Conservation (phyloP, 169 alveolate genomes). For the Plasmodium blacklocki region DNA sequence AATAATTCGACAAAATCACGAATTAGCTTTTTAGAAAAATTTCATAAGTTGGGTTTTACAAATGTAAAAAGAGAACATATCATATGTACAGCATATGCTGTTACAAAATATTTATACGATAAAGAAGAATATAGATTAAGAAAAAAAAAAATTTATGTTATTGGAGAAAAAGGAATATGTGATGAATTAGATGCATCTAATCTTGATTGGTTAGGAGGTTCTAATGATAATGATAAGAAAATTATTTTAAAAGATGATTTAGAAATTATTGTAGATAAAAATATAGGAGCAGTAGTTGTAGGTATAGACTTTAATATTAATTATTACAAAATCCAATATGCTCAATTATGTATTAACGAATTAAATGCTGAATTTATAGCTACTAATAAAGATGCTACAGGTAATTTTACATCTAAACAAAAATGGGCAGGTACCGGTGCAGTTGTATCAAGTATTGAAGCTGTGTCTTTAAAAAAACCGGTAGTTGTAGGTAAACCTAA, state of each 20-base stretch:
- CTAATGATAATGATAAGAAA: conserved; percentile 69
- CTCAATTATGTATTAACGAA: conserved; percentile 78
- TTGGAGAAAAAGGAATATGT: conserved; percentile 78
- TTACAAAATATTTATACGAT: conserved; percentile 61
- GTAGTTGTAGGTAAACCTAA: conserved; percentile 80
- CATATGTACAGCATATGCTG: conserved; percentile 73
- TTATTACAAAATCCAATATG: conserved; percentile 81
- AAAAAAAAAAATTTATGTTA: conserved; percentile 78
- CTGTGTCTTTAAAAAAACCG: conserved; percentile 76
- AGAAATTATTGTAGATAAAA: conserved; percentile 54
- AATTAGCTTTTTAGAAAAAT: conserved; percentile 63
- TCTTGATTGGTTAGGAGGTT: conserved; percentile 54
- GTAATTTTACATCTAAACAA: conserved; percentile 78
- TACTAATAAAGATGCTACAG: conserved; percentile 79
- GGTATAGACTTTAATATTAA: conserved; percentile 79
- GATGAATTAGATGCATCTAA: conserved; percentile 37
- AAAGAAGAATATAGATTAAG: conserved; percentile 39
- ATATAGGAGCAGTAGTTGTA: conserved; percentile 81
- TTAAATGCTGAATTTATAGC: conserved; percentile 78
- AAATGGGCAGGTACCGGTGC: conserved; percentile 86
- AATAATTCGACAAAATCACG: conserved; percentile 80
- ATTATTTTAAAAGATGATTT: conserved; percentile 45
- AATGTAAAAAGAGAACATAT: conserved; percentile 60
- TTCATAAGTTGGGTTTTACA: conserved; percentile 75
- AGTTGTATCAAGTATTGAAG: conserved; percentile 80